Evolutionary conservation across 305 asterid species (phyloP).

Genomic region (Fraxinus baroniana): DNA sequence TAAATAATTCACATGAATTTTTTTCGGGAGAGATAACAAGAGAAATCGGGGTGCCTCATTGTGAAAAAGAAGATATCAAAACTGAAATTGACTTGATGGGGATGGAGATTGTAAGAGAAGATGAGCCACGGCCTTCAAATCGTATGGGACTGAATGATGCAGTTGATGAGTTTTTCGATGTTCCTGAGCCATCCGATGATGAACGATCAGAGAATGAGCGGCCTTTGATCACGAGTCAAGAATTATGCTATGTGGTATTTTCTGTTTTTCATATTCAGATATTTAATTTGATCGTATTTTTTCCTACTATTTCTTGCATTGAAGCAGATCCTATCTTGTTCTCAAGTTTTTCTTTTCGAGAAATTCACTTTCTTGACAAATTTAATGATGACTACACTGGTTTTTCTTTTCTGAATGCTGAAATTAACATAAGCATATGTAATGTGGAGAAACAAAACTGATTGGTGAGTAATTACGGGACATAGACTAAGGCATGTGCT

Average conservation of each 20-base stretch:
- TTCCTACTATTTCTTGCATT: not conserved
- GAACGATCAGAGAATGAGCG: slow-evolving; percentile 49
- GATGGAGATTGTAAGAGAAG: slow-evolving; percentile 1
- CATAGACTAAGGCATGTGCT: not conserved
- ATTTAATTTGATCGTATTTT: not conserved
- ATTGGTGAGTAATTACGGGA: not conserved
- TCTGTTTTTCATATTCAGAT: not conserved
- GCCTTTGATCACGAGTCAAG: slow-evolving; percentile 40
- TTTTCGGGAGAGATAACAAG: slow-evolving; percentile 36
- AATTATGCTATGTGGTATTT: slow-evolving; percentile 45
- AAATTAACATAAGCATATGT: not conserved
- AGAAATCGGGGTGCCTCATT: slow-evolving; percentile 37
- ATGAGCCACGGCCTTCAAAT: not conserved
- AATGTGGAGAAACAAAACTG: not conserved
- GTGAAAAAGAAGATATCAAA: slow-evolving; percentile 45
- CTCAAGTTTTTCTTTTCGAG: not conserved
- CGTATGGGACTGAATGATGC: slow-evolving; percentile 51
- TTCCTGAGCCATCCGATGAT: slow-evolving; percentile 65
- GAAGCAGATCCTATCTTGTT: not conserved
- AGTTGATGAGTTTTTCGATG: slow-evolving; percentile 81
- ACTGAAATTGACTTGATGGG: slow-evolving; percentile 33
- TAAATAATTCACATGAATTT: slow-evolving; percentile 33
- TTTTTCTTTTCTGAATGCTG: not conserved
- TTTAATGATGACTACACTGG: not conserved
- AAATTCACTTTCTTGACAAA: not conserved